Evolutionary conservation across 2,329 filamentous ascomycete species (phyloP).

Genomic region (Lithohypha guttulata): DNA sequence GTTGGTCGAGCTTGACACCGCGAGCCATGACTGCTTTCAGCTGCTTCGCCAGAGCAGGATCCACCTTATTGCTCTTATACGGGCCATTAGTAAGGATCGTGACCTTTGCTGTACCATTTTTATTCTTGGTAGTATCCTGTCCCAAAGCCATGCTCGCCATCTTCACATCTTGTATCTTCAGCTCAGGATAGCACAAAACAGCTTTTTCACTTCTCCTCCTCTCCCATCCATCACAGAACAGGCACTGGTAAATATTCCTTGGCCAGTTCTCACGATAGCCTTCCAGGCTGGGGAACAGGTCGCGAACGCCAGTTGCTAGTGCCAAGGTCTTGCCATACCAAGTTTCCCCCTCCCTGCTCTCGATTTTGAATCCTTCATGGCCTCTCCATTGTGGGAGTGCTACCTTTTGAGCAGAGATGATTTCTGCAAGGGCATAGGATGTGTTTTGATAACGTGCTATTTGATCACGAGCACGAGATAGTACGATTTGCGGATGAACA

Average conservation of each 20-base stretch:
- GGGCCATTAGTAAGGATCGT: conserved; percentile 14
- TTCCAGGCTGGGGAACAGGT: conserved; percentile 17
- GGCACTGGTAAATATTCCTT: conserved; percentile 21
- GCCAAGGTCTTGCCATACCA: conserved; percentile 18
- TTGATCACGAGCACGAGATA: conserved; percentile 16
- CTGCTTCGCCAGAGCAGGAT: conserved; percentile 1
- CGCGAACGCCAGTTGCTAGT: conserved; percentile 19
- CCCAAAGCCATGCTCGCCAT: conserved; percentile 6
- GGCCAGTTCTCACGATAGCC: conserved; percentile 21
- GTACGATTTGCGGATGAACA: conserved; percentile 19
- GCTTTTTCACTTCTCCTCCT: conserved; percentile 5
- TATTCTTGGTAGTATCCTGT: neutral
- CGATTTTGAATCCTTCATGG: conserved; percentile 10
- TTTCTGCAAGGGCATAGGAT: conserved; percentile 14
- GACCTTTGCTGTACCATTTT: conserved; percentile 5
- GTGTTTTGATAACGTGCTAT: conserved; percentile 11
- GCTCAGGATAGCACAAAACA: conserved; percentile 4
- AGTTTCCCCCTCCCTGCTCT: conserved; percentile 9
- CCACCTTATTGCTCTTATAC: conserved; percentile 1
- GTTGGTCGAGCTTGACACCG: conserved; percentile 9
- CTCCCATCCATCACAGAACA: conserved; percentile 21
- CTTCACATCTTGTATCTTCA: conserved; percentile 1
- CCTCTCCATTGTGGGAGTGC: conserved; percentile 6
- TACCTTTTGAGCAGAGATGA: conserved; percentile 3
- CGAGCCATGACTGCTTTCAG: conserved; percentile 1